Evolutionary conservation across 345 rosid genomes (phyloP), one percentile per base, ranked within the genome.

Genomic region (Barbarea vulgaris): DNA sequence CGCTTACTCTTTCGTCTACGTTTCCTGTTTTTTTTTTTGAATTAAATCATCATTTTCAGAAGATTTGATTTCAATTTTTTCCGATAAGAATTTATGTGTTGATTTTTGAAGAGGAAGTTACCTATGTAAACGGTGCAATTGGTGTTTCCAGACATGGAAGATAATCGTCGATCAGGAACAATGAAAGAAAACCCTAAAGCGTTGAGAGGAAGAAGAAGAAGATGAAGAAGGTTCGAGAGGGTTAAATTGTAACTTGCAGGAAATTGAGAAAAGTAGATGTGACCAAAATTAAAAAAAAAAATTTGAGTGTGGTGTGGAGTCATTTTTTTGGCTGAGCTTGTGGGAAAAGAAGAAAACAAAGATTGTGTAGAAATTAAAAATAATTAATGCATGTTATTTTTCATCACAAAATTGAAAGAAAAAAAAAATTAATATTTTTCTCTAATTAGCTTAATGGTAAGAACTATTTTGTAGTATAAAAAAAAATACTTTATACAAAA

Each of bases 1-100:
- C 96, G 70, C 88, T 88, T 24, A 94, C 97, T 77, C 82, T 84
- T 73, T 91, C 98, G 44, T 91, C 98, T 83, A 94, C 74, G 83
- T 90, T 88, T 67, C 98, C 97, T 87, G 76, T 30, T 71, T 52
- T 17, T 18, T 3, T 51, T 17, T 18, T 4, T 15, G 10, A 37
- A n/a, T n/a, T n/a, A n/a, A 13, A 11, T 27, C 18, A 57, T 17
- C 17, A 42, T 17, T 67, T 31, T 22, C 28, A 0, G 3, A 14
- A 1, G 25, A 25, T 42, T 52, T 44, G 9, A 34, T 18, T 30
- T 19, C 53, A 60, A 18, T 66, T 21, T n/a, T n/a, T n/a, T n/a
- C n/a, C n/a, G n/a, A n/a, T n/a, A n/a, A n/a, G n/a, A n/a, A n/a
- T n/a, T n/a, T n/a, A n/a, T n/a, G n/a, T n/a, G n/a, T n/a, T n/a